Evolutionary conservation across 192 early-diverging fungal genomes (phyloP), one percentile per base, ranked within the genome.

Genomic region (Coemansia sp.): DNA sequence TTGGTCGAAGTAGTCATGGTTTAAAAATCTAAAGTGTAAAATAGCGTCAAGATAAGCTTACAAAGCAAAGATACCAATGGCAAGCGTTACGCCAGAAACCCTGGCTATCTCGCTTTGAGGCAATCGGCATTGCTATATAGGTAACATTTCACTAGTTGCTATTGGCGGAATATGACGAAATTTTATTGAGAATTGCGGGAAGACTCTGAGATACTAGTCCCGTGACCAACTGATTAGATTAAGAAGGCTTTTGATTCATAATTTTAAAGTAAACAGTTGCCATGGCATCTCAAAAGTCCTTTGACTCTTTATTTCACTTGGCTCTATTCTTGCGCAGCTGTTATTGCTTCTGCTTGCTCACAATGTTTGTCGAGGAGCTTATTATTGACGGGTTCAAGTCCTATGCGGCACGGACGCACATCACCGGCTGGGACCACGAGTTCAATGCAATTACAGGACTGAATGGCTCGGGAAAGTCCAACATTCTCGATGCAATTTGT

Each of bases 331-430:
- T 7, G 14, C 14, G 41, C 41, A n/a, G 39, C 19, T 66, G 21
- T 58, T 58, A 23, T 32, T 43, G 15, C 57, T 27, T 27, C 22
- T 15, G 38, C 43, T 49, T 9, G 32, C 43, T 43, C 21, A 17
- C 56, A 65, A 95, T 95, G 97, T 84, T 88, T 66, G 87, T 99
- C 50, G 92, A 97, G 75, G 95, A 99, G 70, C 77, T 99, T 21
- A 92, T 98, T 65, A 86, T 99, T 58, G 97, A 99, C 57, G 97
- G 97, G 23, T 99, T 99, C 86, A 99, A 99, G 72, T 97, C 94
- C 1, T 99, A 99, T 77, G 94, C 94, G 2, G 87, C 91, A 23
- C 87, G 96, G 32, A 96, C 95, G 5, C 90, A 94, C 60, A 97
- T 99, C 63, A 88, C 92, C 24, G 92, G 93, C n/a, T 99, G 96